Percentiles rank a stretch among this genome's conserved stretches.
Evolutionary conservation across 345 rosid species (phyloP).

Genomic region (Moringa oleifera): DNA sequence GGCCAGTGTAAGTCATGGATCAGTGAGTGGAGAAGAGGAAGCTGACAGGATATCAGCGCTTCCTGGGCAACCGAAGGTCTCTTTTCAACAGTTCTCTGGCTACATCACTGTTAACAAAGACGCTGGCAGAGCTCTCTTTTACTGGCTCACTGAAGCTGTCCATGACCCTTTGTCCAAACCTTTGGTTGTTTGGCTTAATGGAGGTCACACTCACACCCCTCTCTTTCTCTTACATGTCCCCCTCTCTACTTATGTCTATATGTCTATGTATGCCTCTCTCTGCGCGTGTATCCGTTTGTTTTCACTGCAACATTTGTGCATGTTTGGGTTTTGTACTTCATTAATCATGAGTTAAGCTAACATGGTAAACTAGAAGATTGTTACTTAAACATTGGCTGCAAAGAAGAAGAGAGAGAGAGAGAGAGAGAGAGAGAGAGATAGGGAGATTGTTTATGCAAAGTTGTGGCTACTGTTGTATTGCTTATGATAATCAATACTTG

Average conservation of each 20-base stretch:
- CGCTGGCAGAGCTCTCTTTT: constrained; percentile 85
- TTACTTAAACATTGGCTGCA: no score
- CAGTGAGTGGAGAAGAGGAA: constrained; percentile 38
- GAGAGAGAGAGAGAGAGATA: no score
- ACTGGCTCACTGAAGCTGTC: constrained; percentile 88
- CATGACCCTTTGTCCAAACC: constrained; percentile 57
- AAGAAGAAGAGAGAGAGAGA: no score
- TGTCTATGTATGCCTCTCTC: no score
- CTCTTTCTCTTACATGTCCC: not conserved
- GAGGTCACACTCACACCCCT: constrained; percentile 40
- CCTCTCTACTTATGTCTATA: no score
- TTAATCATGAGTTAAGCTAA: no score
- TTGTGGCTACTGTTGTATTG: constrained; percentile 33
- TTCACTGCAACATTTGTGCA: no score
- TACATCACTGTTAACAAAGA: constrained; percentile 62
- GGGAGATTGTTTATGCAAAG: not conserved
- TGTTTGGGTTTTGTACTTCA: no score
- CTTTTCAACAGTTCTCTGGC: constrained; percentile 90
- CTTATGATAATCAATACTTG: no score
- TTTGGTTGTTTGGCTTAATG: constrained; percentile 91
- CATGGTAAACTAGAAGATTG: no score
- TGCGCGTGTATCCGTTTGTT: no score
- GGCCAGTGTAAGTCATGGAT: constrained; percentile 10
- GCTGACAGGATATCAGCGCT: constrained; percentile 68
- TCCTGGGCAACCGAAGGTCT: constrained; percentile 89